Percentiles rank a stretch among this genome's conserved stretches.
These are phyloP conservation scores for Microbotryum silenes-acaulis DNA, from an alignment of 1,284 basidiomycete genomes.

Conservation along the genomic window DNA sequence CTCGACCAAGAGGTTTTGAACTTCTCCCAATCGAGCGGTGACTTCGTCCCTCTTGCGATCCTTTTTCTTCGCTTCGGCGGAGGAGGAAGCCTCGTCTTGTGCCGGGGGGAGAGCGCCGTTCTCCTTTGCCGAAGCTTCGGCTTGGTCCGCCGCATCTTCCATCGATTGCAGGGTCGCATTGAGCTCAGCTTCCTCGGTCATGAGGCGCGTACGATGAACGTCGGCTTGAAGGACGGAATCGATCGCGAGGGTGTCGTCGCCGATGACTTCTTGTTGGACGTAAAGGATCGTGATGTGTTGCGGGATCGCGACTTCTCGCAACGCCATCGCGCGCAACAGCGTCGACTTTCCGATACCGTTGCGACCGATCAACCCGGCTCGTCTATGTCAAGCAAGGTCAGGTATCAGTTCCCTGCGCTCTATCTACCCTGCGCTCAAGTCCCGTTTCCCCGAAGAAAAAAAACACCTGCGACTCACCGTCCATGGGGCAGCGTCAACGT, in stretches of 20 bases:
- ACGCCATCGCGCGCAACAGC: conserved; percentile 86
- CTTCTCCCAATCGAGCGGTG: conserved; percentile 74
- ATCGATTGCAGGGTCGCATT: conserved; percentile 64
- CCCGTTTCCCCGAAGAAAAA: neutral
- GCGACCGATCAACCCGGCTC: conserved; percentile 50
- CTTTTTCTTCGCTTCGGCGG: conserved; percentile 67
- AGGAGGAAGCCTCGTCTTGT: conserved; percentile 42
- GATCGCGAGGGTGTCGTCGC: conserved; percentile 85
- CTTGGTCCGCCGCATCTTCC: conserved; percentile 29
- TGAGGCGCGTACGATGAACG: conserved; percentile 85
- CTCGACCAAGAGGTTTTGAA: conserved; percentile 82
- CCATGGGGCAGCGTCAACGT: conserved; percentile 82
- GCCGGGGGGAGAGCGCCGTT: conserved; percentile 43
- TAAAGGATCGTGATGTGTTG: conserved; percentile 93
- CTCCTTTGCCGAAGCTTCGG: neutral
- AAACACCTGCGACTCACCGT: conserved; percentile 50
- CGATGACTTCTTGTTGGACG: conserved; percentile 93
- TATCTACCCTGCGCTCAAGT: too few species aligned
- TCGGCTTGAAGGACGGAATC: conserved; percentile 94
- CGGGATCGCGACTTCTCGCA: conserved; percentile 89
- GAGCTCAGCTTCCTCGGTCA: conserved; percentile 68
- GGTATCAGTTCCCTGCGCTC: neutral
- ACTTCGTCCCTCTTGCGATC: conserved; percentile 73
- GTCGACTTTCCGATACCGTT: conserved; percentile 96
- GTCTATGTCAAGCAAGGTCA: conserved; percentile 18